Conservation (phyloP, 441 rosid genomes). For the Euphorbia celastroides region DNA sequence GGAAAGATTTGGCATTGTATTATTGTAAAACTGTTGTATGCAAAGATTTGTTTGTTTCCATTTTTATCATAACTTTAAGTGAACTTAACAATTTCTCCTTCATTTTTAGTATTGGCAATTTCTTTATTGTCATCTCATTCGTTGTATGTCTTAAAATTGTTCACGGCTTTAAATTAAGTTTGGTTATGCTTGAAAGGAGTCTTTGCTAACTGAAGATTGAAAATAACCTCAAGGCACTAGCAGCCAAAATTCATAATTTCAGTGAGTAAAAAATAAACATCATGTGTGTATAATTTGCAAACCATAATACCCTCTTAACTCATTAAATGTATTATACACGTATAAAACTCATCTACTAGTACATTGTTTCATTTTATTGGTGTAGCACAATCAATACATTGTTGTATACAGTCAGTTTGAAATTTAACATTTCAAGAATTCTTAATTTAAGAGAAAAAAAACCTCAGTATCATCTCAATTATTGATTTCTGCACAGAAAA, state of each 20-base stretch:
- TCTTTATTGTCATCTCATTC: not conserved
- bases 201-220: not conserved
- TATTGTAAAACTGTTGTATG: conserved; percentile 4
- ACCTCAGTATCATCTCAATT: no score
- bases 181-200: not conserved
- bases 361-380: no score
- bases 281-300: not conserved
- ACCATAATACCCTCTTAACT: not conserved
- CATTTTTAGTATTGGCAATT: not conserved
- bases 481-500: no score
- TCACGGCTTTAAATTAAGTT: not conserved
- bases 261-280: no score
- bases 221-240: no score
- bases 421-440: no score
- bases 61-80: not conserved
- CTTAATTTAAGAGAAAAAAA: no score
- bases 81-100: no score
- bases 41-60: not conserved
- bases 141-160: not conserved
- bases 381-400: no score
- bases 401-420: no score
- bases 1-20: conserved; percentile 9
- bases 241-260: no score
- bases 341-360: no score
- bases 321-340: not conserved